phyloP scores from a whole-genome alignment of 2,329 filamentous ascomycete genomes.

The Aspergillus chevalieri region DNA sequence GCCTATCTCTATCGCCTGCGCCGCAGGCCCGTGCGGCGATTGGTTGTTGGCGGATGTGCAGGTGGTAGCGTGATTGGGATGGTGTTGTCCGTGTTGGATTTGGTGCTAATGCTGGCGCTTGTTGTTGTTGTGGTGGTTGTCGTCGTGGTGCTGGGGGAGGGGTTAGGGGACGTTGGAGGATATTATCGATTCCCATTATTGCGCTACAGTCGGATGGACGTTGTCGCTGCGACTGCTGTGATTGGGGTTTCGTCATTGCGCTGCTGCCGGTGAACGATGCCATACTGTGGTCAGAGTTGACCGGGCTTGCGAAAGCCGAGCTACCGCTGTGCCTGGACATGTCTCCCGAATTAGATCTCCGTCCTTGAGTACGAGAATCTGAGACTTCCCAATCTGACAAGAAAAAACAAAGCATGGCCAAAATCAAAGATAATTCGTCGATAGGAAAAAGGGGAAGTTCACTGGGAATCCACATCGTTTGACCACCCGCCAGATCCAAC shows the following conservation, averaged over 20 bases:
- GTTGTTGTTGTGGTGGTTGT: not conserved
- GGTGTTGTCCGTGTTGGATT: constrained; percentile 9
- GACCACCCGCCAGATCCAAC: constrained; percentile 17
- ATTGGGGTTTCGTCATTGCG: constrained; percentile 3
- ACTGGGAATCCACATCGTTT: constrained; percentile 29
- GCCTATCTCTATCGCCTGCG: constrained; percentile 42
- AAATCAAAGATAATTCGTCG: not conserved
- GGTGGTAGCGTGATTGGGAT: constrained; percentile 25
- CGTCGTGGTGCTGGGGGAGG: constrained; percentile 16
- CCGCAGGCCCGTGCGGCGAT: constrained; percentile 42
- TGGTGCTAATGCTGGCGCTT: constrained; percentile 14
- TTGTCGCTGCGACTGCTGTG: constrained; percentile 9
- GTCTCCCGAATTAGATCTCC: constrained; percentile 12
- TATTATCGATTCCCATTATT: constrained; percentile 32
- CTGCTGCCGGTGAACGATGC: constrained; percentile 9
- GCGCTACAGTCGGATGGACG: constrained; percentile 20
- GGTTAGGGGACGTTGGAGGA: constrained; percentile 26
- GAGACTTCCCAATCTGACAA: not conserved
- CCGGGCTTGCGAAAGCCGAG: constrained; percentile 22
- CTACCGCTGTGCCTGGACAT: constrained; percentile 20
- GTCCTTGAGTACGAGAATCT: not conserved
- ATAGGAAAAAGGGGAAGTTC: constrained; percentile 14
- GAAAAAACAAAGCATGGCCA: not conserved
- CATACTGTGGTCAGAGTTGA: constrained; percentile 22
- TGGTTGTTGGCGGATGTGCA: constrained; percentile 43